Conservation (phyloP, 345 rosid species). For the Cardiospermum halicacabum region DNA sequence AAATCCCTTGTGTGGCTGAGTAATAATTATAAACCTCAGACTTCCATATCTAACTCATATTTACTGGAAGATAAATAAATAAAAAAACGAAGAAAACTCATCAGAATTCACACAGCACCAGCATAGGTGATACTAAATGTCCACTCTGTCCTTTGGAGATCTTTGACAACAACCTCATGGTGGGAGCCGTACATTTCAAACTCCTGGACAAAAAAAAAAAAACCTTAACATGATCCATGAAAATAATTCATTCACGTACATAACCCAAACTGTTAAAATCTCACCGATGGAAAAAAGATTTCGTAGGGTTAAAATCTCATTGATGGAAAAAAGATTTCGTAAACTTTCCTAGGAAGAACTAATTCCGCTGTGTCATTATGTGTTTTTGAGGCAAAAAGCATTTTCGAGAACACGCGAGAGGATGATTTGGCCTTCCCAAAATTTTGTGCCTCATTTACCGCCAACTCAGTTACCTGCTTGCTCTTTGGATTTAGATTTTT, state of each 20-base stretch:
- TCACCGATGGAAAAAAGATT: constrained; percentile 74
- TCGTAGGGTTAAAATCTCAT: constrained; percentile 47
- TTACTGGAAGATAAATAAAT: too few relatives aligned
- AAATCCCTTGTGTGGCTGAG: constrained; percentile 24
- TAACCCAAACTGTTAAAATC: background rate
- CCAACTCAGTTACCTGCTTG: constrained; percentile 40
- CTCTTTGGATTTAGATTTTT: constrained; percentile 47
- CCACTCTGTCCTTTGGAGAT: constrained; percentile 85
- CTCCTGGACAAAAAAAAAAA: constrained; percentile 38
- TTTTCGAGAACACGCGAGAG: constrained; percentile 84
- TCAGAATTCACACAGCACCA: constrained; percentile 37
- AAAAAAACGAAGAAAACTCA: constrained; percentile 11
- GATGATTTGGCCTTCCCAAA: constrained; percentile 48
- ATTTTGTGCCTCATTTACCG: constrained; percentile 47
- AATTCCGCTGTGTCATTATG: too few relatives aligned
- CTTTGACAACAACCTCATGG: constrained; percentile 84
- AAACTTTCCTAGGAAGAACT: constrained; percentile 36
- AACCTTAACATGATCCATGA: background rate
- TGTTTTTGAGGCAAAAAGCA: too few relatives aligned
- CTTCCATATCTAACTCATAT: too few relatives aligned
- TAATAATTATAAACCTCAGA: constrained; percentile 39
- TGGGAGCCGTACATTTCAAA: constrained; percentile 79
- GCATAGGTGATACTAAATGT: constrained; percentile 78
- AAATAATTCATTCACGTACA: too few relatives aligned
- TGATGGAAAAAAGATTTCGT: constrained; percentile 78